Conservation (phyloP, 768 basidiomycete genomes). For the Mycena crocata region DNA sequence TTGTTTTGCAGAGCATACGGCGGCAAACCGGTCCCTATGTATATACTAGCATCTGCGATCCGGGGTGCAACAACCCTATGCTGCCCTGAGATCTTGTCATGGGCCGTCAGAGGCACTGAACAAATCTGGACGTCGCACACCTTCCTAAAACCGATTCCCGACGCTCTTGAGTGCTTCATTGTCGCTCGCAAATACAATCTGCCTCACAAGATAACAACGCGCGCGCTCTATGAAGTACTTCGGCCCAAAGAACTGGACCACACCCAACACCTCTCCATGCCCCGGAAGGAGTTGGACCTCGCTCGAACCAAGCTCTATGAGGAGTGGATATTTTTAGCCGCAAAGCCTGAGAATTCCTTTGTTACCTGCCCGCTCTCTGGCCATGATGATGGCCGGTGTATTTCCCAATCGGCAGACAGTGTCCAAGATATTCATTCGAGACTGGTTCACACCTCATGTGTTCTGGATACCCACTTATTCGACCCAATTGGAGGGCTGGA, state of each 20-base stretch:
- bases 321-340: background rate
- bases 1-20: background rate
- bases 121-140: background rate
- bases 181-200: background rate
- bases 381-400: background rate
- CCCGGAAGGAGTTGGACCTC: background rate
- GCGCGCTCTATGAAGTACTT: conserved; percentile 3
- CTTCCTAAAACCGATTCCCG: background rate
- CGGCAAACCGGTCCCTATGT: background rate
- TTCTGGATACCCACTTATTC: background rate
- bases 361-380: background rate
- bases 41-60: background rate
- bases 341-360: background rate
- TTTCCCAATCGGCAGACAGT: background rate
- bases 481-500: conserved; percentile 8
- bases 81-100: background rate
- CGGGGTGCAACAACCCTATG: background rate
- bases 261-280: background rate
- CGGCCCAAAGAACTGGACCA: background rate
- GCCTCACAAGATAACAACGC: background rate
- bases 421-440: background rate
- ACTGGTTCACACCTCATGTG: background rate
- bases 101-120: background rate
- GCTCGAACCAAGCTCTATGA: background rate
- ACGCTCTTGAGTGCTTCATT: background rate